Percentiles rank a stretch among this genome's conserved stretches.
Conservation (phyloP, 2,329 filamentous ascomycete species). For the Mycocentrospora acerina region DNA sequence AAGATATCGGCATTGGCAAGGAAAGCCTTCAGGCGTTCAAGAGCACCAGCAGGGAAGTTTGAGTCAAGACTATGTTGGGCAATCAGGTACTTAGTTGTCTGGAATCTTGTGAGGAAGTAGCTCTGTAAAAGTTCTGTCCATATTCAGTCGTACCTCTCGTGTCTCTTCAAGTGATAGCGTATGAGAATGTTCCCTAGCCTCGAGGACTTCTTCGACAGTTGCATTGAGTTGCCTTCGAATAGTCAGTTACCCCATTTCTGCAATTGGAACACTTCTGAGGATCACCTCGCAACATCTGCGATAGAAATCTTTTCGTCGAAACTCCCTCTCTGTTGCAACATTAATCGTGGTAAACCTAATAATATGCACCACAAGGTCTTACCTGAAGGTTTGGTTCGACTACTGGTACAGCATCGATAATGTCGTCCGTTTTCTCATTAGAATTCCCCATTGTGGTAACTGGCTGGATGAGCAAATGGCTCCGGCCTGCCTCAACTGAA, state of each 20-base stretch:
- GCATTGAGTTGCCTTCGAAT: not conserved
- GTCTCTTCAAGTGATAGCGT: not conserved
- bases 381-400: not conserved
- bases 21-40: conserved; percentile 36
- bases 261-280: too few relatives aligned
- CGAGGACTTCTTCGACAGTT: not conserved
- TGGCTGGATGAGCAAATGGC: too few relatives aligned
- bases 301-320: not conserved
- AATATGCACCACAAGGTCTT: not conserved
- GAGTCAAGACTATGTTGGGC: conserved; percentile 36
- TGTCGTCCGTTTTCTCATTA: not conserved
- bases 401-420: not conserved
- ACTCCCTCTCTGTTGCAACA: not conserved
- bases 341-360: too few relatives aligned
- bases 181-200: not conserved
- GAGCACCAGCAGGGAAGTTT: conserved; percentile 55
- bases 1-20: conserved; percentile 47
- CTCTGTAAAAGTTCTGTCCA: too few relatives aligned
- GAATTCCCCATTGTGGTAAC: not conserved
- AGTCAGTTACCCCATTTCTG: too few relatives aligned
- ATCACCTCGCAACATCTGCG: not conserved
- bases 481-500: too few relatives aligned
- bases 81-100: not conserved
- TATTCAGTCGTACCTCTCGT: not conserved
- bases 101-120: too few relatives aligned